Evolutionary conservation across 1,284 basidiomycete species (phyloP).

Genomic region (Cryptococcus sp.): DNA sequence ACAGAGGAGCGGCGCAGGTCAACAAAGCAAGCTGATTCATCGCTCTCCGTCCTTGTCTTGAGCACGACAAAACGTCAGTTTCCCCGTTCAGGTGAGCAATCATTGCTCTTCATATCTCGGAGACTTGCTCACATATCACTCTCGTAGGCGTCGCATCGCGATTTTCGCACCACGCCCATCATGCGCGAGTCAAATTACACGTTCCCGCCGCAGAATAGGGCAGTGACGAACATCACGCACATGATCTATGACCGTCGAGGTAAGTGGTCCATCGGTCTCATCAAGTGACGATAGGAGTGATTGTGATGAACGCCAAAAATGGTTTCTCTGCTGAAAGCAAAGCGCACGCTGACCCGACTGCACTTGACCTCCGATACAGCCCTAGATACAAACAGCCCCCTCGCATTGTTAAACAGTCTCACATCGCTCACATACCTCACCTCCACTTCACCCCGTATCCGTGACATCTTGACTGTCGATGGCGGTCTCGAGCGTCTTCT

Average conservation of each 20-base stretch:
- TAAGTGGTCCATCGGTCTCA: slow-evolving; percentile 54
- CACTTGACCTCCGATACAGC: slow-evolving; percentile 58
- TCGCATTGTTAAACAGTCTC: slow-evolving; percentile 95
- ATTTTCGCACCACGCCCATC: not conserved
- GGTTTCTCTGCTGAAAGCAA: no score
- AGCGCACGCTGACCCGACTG: not conserved
- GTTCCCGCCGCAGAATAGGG: slow-evolving; percentile 92
- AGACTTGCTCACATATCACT: no score
- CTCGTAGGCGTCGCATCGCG: no score
- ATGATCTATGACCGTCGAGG: slow-evolving; percentile 95
- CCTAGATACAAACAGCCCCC: slow-evolving; percentile 84
- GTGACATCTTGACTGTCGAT: slow-evolving; percentile 97
- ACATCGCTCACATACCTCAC: slow-evolving; percentile 97
- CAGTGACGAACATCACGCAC: slow-evolving; percentile 90
- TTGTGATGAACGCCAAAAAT: not conserved
- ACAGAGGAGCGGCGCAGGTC: no score
- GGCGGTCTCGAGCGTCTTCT: slow-evolving; percentile 95
- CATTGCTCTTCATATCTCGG: no score
- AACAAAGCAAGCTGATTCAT: no score
- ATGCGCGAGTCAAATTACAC: slow-evolving; percentile 98
- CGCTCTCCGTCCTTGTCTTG: no score
- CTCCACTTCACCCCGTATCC: slow-evolving; percentile 93
- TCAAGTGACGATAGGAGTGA: no score
- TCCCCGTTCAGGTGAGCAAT: no score
- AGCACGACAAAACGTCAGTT: no score